Evolutionary conservation across 169 alveolate genomes (phyloP).

Genomic region (Plasmodium fragile): DNA sequence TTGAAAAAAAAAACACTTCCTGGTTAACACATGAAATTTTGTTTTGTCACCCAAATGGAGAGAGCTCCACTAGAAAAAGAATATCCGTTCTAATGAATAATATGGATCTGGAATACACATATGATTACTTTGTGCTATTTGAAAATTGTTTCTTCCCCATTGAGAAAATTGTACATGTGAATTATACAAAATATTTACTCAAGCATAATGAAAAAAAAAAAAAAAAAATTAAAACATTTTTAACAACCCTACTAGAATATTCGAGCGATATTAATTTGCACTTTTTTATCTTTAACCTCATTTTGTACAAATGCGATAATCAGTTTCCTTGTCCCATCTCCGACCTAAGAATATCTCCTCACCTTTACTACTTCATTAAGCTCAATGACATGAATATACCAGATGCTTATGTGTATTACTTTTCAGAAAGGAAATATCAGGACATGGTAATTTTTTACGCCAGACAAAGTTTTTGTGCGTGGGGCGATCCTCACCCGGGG

Average conservation of each 20-base stretch:
- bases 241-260: slow-evolving; percentile 32
- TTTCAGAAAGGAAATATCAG: slow-evolving; percentile 34
- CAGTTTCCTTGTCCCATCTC: slow-evolving; percentile 63
- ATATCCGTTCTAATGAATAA: neutral
- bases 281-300: slow-evolving; percentile 57
- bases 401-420: slow-evolving; percentile 59
- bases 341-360: slow-evolving; percentile 40
- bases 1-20: neutral
- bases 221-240: slow-evolving; percentile 46
- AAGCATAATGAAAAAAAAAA: slow-evolving; percentile 51
- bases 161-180: slow-evolving; percentile 44
- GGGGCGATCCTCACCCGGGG: neutral
- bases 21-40: neutral
- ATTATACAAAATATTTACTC: slow-evolving; percentile 58
- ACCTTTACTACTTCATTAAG: slow-evolving; percentile 47
- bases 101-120: slow-evolving; percentile 21
- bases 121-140: slow-evolving; percentile 10
- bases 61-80: neutral
- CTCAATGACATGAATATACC: slow-evolving; percentile 44
- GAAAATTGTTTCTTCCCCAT: slow-evolving; percentile 45
- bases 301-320: slow-evolving; percentile 71
- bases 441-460: slow-evolving; percentile 51
- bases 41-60: neutral
- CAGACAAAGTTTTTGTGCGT: slow-evolving; percentile 15
- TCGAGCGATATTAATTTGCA: slow-evolving; percentile 59